Evolutionary conservation across 1,284 basidiomycete species (phyloP).

Genomic region (Butyriboletus appendiculatus): DNA sequence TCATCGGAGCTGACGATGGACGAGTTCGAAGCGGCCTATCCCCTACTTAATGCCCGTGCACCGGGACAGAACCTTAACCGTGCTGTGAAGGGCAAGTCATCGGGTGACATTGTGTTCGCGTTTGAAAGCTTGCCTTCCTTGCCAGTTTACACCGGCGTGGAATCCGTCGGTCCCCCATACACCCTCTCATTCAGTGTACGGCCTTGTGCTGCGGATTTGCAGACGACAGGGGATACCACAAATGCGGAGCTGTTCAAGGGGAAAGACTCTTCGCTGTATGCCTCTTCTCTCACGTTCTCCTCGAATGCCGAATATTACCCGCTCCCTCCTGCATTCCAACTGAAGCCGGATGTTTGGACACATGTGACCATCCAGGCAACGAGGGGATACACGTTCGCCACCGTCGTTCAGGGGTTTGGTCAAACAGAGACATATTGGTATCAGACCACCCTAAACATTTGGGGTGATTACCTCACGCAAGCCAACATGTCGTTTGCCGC

Average conservation of each 20-base stretch:
- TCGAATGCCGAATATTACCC: conserved; percentile 41
- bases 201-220: conserved; percentile 10
- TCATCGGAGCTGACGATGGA: conserved; percentile 29
- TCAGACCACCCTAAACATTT: conserved; percentile 40
- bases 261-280: conserved; percentile 38
- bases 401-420: conserved; percentile 19
- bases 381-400: conserved; percentile 38
- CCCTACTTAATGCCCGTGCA: conserved; percentile 32
- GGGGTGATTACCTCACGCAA: conserved; percentile 40
- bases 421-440: conserved; percentile 35
- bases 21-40: conserved; percentile 35
- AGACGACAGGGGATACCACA: conserved; percentile 8
- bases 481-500: conserved; percentile 51
- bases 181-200: conserved; percentile 41
- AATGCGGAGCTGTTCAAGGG: conserved; percentile 37
- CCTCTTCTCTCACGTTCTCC: conserved; percentile 42
- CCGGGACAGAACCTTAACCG: conserved; percentile 43
- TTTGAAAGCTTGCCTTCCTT: conserved; percentile 20
- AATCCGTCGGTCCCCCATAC: conserved; percentile 47
- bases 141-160: conserved; percentile 32
- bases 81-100: conserved; percentile 20
- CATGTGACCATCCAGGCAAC: conserved; percentile 41
- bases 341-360: conserved; percentile 34
- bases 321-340: conserved; percentile 32
- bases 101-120: conserved; percentile 27